These are phyloP conservation scores for Scedosporium dehoogii DNA, from an alignment of 2,329 filamentous ascomycete genomes.

Conservation along the genomic window DNA sequence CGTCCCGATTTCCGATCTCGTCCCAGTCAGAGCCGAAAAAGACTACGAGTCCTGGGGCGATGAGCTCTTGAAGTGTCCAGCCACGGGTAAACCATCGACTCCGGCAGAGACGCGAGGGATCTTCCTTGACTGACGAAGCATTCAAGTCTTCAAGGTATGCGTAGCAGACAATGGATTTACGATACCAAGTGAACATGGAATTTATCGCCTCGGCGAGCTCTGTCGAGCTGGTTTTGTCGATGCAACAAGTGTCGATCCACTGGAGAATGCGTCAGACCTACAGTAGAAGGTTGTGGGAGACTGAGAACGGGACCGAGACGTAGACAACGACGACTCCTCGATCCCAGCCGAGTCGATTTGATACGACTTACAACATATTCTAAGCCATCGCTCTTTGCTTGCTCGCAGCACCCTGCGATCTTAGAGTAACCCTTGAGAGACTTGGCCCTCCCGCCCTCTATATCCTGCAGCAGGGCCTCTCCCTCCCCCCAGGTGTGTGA, in stretches of 20 bases:
- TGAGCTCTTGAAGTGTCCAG: conserved; percentile 59
- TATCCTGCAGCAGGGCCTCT: conserved; percentile 12
- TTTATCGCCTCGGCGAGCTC: conserved; percentile 20
- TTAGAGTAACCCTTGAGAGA: conserved; percentile 4
- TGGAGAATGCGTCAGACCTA: background rate
- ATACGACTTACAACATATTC: conserved; percentile 1
- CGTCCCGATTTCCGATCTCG: conserved; percentile 13
- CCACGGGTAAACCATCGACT: conserved; percentile 28
- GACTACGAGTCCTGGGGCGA: conserved; percentile 29
- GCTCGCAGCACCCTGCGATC: conserved; percentile 7
- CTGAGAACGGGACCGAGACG: background rate
- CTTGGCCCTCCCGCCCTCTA: background rate
- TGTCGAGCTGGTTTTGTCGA: conserved; percentile 17
- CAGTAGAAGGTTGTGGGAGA: background rate
- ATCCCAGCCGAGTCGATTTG: background rate
- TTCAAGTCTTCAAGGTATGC: conserved; percentile 15
- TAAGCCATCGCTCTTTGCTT: conserved; percentile 9
- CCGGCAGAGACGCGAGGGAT: background rate
- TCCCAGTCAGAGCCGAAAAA: conserved; percentile 22
- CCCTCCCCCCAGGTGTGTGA: conserved; percentile 15
- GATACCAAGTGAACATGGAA: conserved; percentile 20
- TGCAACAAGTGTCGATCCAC: conserved; percentile 22
- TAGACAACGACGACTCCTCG: background rate
- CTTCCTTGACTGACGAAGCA: background rate
- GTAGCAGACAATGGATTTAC: conserved; percentile 15